phyloP scores from a whole-genome alignment of 176 grass and related monocot genomes.

The Urochloa ruziziensis region DNA sequence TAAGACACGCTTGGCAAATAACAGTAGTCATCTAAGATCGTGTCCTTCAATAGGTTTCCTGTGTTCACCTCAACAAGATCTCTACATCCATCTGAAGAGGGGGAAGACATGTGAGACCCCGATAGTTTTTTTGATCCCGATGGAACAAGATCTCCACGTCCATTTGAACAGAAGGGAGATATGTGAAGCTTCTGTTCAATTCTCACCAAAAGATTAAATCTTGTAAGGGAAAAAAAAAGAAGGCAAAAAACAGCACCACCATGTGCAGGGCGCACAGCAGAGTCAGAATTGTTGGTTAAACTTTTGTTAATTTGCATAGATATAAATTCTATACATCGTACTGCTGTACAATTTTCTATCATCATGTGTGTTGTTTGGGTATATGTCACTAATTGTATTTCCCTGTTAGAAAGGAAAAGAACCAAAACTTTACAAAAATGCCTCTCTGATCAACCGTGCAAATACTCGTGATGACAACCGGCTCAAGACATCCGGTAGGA shows the following conservation, averaged over 20 bases:
- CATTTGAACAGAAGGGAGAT: too few species aligned
- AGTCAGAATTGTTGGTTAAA: slow-evolving; percentile 13
- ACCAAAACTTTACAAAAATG: slow-evolving; percentile 62
- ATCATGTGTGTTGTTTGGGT: slow-evolving; percentile 3
- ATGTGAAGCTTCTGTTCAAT: background rate
- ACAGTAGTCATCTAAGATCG: too few species aligned
- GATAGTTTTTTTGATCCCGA: too few species aligned
- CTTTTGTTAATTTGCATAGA: slow-evolving; percentile 22
- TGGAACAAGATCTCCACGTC: too few species aligned
- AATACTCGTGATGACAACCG: slow-evolving; percentile 79
- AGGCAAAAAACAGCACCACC: background rate
- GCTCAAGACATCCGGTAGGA: slow-evolving; percentile 77
- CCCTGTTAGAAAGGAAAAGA: slow-evolving; percentile 2
- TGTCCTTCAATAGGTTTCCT: too few species aligned
- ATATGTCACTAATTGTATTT: slow-evolving; percentile 26
- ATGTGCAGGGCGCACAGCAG: background rate
- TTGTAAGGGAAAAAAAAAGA: background rate
- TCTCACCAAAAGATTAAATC: background rate
- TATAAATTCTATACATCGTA: slow-evolving; percentile 37
- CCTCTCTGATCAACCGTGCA: slow-evolving; percentile 73
- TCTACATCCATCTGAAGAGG: background rate
- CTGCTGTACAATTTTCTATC: slow-evolving; percentile 41
- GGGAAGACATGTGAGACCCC: too few species aligned
- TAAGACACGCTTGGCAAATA: too few species aligned
- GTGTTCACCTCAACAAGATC: too few species aligned